Conservation (phyloP, 139 green algal genomes). For the Tetradesmus lagerheimii region DNA sequence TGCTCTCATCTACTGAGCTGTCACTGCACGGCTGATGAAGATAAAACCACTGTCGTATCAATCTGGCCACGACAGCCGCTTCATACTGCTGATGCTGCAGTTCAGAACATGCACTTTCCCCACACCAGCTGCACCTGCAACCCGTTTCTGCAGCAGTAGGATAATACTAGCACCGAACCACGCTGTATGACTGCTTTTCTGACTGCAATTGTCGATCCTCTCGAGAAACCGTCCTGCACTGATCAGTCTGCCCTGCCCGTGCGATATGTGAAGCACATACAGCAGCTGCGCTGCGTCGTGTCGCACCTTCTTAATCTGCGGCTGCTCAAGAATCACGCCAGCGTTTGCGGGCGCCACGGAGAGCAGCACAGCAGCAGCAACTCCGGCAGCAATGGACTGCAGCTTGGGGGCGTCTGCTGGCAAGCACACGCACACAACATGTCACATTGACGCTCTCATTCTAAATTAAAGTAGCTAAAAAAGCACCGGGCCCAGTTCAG, state of each 20-base stretch:
- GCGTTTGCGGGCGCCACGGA: conserved; percentile 12
- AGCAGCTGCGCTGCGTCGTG: neutral
- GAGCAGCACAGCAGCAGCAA: conserved; percentile 37
- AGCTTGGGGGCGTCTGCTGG: conserved; percentile 4
- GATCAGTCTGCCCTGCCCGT: neutral
- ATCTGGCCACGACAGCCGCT: too few relatives aligned
- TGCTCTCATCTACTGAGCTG: too few relatives aligned
- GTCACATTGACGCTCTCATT: neutral
- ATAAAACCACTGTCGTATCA: too few relatives aligned
- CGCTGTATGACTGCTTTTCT: neutral
- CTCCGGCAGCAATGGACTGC: conserved; percentile 8
- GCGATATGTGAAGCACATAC: neutral
- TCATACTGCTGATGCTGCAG: neutral
- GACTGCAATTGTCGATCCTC: neutral
- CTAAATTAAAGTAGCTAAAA: neutral
- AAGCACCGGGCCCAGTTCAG: neutral
- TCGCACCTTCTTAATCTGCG: conserved; percentile 50
- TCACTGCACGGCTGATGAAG: too few relatives aligned
- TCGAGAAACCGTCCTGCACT: neutral
- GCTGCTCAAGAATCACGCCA: conserved; percentile 49
- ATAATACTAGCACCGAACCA: neutral
- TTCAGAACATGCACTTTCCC: neutral
- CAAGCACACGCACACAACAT: neutral
- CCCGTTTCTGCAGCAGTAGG: neutral
- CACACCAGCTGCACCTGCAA: neutral